These are phyloP conservation scores for Zalaria sp. DNA, from an alignment of 2,329 filamentous ascomycete species.

Conservation along the genomic window DNA sequence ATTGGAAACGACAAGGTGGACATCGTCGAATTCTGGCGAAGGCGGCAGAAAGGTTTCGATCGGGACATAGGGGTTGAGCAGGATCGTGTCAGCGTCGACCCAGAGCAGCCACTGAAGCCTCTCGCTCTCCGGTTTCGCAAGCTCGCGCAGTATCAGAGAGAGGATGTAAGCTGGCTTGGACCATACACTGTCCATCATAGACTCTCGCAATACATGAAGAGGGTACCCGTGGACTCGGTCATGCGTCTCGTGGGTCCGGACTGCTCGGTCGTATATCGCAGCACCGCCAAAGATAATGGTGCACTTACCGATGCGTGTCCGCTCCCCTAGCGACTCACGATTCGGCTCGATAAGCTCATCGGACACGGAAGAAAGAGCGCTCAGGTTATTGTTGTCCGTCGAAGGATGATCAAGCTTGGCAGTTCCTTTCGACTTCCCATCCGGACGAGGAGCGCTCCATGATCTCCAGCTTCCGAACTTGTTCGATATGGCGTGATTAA, in stretches of 20 bases:
- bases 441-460: neutral
- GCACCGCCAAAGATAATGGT: conserved; percentile 24
- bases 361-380: neutral
- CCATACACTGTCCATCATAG: conserved; percentile 29
- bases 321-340: conserved; percentile 14
- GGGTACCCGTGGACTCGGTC: conserved; percentile 27
- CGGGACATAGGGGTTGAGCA: conserved; percentile 28
- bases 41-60: conserved; percentile 26
- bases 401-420: conserved; percentile 5
- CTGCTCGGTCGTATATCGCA: conserved; percentile 25
- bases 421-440: conserved; percentile 1
- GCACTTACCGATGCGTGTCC: conserved; percentile 22
- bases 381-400: conserved; percentile 1
- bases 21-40: conserved; percentile 18
- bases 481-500: conserved; percentile 17
- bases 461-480: conserved; percentile 17
- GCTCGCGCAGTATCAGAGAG: conserved; percentile 22
- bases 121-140: conserved; percentile 22
- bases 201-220: conserved; percentile 25
- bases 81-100: conserved; percentile 29
- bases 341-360: conserved; percentile 2
- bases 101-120: conserved; percentile 29
- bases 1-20: conserved; percentile 22
- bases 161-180: conserved; percentile 31
- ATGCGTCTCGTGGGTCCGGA: conserved; percentile 27